phyloP scores from a whole-genome alignment of 192 early-diverging fungal genomes.

The Mycoemilia scoparia region DNA sequence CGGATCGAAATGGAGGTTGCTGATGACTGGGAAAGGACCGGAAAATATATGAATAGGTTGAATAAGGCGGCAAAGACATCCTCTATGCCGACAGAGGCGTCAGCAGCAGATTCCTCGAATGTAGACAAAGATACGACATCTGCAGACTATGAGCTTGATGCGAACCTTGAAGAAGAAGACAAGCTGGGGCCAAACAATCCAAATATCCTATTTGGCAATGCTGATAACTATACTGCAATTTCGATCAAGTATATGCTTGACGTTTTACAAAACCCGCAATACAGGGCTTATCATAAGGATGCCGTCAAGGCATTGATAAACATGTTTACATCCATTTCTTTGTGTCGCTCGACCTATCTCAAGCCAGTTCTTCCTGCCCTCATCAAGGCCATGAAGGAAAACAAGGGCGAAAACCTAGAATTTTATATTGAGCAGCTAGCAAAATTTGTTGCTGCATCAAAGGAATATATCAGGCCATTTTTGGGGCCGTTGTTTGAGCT shows the following conservation, averaged over 20 bases:
- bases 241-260: conserved; percentile 74
- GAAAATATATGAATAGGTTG: too few relatives aligned
- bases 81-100: too few relatives aligned
- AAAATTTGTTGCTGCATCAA: conserved; percentile 61
- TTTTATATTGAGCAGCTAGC: conserved; percentile 84
- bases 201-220: conserved; percentile 17
- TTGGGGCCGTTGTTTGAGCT: conserved; percentile 62
- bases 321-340: conserved; percentile 65
- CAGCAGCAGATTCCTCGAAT: too few relatives aligned
- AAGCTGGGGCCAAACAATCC: too few relatives aligned
- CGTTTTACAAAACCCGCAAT: conserved; percentile 64
- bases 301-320: conserved; percentile 83
- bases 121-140: too few relatives aligned
- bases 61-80: too few relatives aligned
- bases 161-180: too few relatives aligned
- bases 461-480: conserved; percentile 78
- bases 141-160: too few relatives aligned
- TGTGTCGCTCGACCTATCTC: conserved; percentile 4
- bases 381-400: conserved; percentile 65
- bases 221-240: conserved; percentile 84
- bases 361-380: conserved; percentile 67
- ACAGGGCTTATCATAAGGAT: conserved; percentile 64
- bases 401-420: conserved; percentile 58
- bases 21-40: too few relatives aligned
- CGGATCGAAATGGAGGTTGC: too few relatives aligned